Percentiles rank a stretch among this genome's conserved stretches.
phyloP scores from a whole-genome alignment of 2,329 filamentous ascomycete species.

The Paecilomyces sp. region DNA sequence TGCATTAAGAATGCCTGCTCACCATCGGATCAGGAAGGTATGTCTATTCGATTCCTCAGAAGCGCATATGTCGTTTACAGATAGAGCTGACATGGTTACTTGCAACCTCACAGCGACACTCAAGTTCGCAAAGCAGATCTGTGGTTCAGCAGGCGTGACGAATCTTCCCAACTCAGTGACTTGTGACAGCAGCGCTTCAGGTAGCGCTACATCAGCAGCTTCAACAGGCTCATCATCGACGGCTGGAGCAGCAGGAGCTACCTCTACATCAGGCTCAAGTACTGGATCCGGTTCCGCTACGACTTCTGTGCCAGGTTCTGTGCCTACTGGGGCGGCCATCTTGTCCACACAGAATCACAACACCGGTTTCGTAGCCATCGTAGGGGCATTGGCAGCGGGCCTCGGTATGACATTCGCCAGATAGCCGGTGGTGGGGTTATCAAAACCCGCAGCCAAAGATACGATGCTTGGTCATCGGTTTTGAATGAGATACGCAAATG shows the following conservation, averaged over 20 bases:
- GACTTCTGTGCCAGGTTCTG: neutral
- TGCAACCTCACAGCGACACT: constrained; percentile 21
- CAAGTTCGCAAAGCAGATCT: constrained; percentile 30
- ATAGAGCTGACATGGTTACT: constrained; percentile 4
- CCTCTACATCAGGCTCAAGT: neutral
- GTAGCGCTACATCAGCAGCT: constrained; percentile 7
- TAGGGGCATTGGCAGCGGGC: constrained; percentile 21
- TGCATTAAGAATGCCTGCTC: constrained; percentile 42
- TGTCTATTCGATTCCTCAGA: constrained; percentile 7
- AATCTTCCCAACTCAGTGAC: constrained; percentile 25
- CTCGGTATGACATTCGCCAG: constrained; percentile 9
- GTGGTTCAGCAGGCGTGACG: constrained; percentile 28
- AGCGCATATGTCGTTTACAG: neutral
- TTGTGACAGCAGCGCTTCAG: constrained; percentile 14
- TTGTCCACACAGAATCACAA: constrained; percentile 14
- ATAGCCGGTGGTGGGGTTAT: constrained; percentile 5
- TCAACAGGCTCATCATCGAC: neutral
- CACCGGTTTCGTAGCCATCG: constrained; percentile 19
- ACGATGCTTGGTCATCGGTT: neutral
- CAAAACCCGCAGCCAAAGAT: neutral
- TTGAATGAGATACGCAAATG: neutral
- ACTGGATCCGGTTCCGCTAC: neutral
- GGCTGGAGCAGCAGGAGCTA: constrained; percentile 5
- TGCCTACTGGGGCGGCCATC: constrained; percentile 11
- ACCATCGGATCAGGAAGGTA: constrained; percentile 34